phyloP scores from a whole-genome alignment of 495 filamentous ascomycete species.

The Penicillium bialowiezense region DNA sequence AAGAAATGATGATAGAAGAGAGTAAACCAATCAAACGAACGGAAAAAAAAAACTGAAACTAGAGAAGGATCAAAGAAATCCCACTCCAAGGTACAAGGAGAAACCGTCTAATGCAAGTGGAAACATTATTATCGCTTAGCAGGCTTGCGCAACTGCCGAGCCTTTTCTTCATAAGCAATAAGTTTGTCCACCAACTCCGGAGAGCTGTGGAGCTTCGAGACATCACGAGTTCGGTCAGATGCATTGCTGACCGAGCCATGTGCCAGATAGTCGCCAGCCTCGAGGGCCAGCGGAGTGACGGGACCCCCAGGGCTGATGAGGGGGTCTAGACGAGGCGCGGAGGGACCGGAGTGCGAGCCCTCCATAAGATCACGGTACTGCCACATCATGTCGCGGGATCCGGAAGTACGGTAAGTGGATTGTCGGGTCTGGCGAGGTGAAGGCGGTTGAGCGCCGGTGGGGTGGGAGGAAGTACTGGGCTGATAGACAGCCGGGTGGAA shows the following conservation, averaged over 20 bases:
- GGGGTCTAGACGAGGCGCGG: slow-evolving; percentile 63
- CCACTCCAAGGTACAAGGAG: background rate
- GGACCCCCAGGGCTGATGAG: slow-evolving; percentile 74
- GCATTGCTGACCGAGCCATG: slow-evolving; percentile 29
- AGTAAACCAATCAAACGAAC: background rate
- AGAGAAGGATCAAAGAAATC: background rate
- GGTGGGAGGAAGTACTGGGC: slow-evolving; percentile 19
- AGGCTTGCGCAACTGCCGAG: slow-evolving; percentile 33
- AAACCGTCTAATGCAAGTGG: slow-evolving; percentile 4
- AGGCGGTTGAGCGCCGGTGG: slow-evolving; percentile 20
- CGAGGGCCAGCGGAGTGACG: slow-evolving; percentile 72
- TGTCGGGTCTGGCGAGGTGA: slow-evolving; percentile 35
- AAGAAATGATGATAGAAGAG: background rate
- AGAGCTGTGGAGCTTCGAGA: slow-evolving; percentile 11
- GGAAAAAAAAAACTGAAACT: background rate
- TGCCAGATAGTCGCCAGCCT: slow-evolving; percentile 54
- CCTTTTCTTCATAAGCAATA: slow-evolving; percentile 38
- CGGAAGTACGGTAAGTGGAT: slow-evolving; percentile 31
- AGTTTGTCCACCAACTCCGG: slow-evolving; percentile 39
- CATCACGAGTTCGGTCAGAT: slow-evolving; percentile 21
- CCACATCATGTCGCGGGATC: slow-evolving; percentile 36
- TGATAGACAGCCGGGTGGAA: slow-evolving; percentile 52
- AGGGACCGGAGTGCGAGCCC: slow-evolving; percentile 42
- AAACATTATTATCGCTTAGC: slow-evolving; percentile 32
- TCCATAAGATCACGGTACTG: slow-evolving; percentile 42